A percentile compares a stretch with the other conserved stretches of the same genome.
Evolutionary conservation across 148 eudicot species (phyloP).

Genomic region (Mesembryanthemum crystallinum): DNA sequence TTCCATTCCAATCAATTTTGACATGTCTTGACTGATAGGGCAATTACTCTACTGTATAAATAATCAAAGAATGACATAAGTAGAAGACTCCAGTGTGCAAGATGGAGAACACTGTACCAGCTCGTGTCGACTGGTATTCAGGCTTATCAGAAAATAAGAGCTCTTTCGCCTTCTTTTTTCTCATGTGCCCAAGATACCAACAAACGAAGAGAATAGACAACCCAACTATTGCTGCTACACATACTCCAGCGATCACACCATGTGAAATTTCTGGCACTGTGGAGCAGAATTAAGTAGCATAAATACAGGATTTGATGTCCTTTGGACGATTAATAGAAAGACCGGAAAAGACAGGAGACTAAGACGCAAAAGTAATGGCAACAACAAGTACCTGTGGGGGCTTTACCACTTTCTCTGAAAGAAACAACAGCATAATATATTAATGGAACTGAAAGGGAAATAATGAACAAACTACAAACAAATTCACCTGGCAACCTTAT

Average conservation of each 20-base stretch:
- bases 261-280: conserved; percentile 39
- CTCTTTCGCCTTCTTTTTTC: conserved; percentile 39
- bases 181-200: conserved; percentile 29
- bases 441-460: neutral
- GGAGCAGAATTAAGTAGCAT: conserved; percentile 18
- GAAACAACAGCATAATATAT: conserved; percentile 9
- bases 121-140: conserved; percentile 28
- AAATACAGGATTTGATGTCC: conserved; percentile 10
- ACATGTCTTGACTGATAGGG: neutral
- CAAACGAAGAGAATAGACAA: conserved; percentile 35
- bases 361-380: conserved; percentile 1
- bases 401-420: conserved; percentile 52
- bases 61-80: neutral
- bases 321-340: neutral
- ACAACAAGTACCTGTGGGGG: conserved; percentile 30
- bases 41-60: neutral
- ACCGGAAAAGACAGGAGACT: conserved; percentile 7
- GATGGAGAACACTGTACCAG: conserved; percentile 28
- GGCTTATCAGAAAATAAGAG: conserved; percentile 30
- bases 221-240: conserved; percentile 35
- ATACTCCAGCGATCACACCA: conserved; percentile 51
- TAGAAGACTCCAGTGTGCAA: neutral
- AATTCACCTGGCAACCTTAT: neutral
- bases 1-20: neutral
- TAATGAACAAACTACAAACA: neutral